Base-by-base conservation (phyloP, 2,329 filamentous ascomycete genomes). In the Remersonia thermophila region DNA sequence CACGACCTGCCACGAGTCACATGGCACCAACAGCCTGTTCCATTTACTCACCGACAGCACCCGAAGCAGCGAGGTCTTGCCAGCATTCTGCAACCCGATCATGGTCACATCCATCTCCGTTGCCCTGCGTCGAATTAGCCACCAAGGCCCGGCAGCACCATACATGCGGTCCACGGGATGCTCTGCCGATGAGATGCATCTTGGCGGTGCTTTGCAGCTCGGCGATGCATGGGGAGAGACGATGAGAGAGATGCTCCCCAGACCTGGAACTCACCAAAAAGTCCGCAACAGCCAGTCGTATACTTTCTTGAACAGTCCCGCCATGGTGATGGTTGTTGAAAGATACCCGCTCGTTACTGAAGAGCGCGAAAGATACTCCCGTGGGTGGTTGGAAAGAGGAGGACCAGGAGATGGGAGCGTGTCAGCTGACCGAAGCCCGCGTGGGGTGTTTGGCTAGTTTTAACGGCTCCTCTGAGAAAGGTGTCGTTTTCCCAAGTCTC, bases 31-130 rank as follows among this genome's bases (percentile, higher is more conserved):
- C n/a, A n/a, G n/a, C n/a, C n/a, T n/a, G n/a, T n/a, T n/a, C n/a
- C n/a, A 9, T 33, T 15, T 11, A 47, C 89, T 74, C 78, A 98
- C 91, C 67, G 89, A 87, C 52, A 98, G 71, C 52, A 96, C 89
- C 51, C 87, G 76, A 59, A 98, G 69, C 55, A 98, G 63, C 44
- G 89, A 96, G 27, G 91, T 96, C 67, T 98, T 98, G 55, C 91
- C 91, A 41, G 91, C 91, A 65, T 96, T 96, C 59, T 98, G 91
- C 56, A 98, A 67, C 16, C 91, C 91, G 58, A 98, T 89, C 81
- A 98, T 93, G 50, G 91, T 96, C 57, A 98, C 89, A 64, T 98
- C 91, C 87, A 98, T 95, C 68, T 98, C 91, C 48, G 87, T 93
- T 50, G 89, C 86, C 91, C 89, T 95, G 47, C 43, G 28, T 36